Base-by-base conservation (phyloP, 73 alveolate species). In the Durusdinium trenchii region DNA sequence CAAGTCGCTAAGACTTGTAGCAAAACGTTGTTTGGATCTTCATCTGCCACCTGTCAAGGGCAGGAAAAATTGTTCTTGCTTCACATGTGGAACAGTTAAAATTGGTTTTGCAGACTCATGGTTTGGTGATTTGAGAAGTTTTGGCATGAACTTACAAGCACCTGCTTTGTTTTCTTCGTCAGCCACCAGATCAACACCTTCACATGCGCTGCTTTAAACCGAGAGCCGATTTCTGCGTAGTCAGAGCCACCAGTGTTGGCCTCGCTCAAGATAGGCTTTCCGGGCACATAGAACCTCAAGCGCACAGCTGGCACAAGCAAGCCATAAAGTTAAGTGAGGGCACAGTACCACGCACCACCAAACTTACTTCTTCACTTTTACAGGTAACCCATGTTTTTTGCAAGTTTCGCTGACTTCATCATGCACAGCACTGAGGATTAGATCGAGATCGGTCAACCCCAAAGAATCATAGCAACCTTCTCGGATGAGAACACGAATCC, bases 221-320 rank as follows among this genome's bases (percentile, higher is more conserved):
- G 20, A 0, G 90, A 79, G 35, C 71, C 67, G 28, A 79, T 45
- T 48, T 47, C 90, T 9, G 69, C 69, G 35, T 79, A 79, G 46
- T 47, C 90, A 54, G 0, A 30, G 36, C 71, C 90, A 47, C 90
- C 90, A 45, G 48, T 30, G 47, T 48, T 79, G 46, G 90, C 90
- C 90, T 47, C 69, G 48, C 48, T 79, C 90, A 79, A 32, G 35
- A 79, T 47, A 18, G 90, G 69, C n/a, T 79, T 79, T 45, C 90
- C 32, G 16, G 90, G 90, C 43, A 79, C 69, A 47, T 9, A 3
- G 30, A 79, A 0, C 90, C 90, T 79, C 42, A 28, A 5, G 90
- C 42, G 45, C 45, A 32, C 10, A 43, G 90, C 90, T 28, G 54
- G 71, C 69, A 35, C 40, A 9, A n/a, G n/a, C n/a, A n/a, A n/a